Evolutionary conservation across 108 stramenopile species (phyloP).

Genomic region (Cyclotella distinguenda): DNA sequence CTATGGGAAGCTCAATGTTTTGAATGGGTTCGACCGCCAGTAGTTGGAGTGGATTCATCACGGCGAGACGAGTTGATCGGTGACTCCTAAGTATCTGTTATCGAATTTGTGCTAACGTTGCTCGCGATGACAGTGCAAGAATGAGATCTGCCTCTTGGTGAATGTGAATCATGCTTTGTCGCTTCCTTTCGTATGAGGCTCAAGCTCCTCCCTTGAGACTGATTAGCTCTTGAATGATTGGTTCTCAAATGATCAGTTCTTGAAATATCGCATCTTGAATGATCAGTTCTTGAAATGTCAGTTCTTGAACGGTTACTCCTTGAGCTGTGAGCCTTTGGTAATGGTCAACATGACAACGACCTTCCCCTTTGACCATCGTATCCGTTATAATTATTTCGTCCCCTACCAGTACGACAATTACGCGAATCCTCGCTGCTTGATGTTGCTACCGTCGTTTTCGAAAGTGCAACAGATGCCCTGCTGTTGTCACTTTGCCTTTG

Average conservation of each 20-base stretch:
- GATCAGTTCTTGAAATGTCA: too few species aligned
- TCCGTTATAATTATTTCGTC: background rate
- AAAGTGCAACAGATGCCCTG: background rate
- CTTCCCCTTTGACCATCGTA: background rate
- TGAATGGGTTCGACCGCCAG: background rate
- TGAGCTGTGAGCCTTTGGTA: too few species aligned
- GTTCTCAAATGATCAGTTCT: too few species aligned
- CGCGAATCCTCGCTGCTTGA: slow-evolving; percentile 6
- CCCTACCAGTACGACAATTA: background rate
- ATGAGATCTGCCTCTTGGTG: slow-evolving; percentile 9
- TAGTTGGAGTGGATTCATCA: background rate
- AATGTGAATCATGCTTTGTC: too few species aligned
- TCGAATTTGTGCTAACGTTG: too few species aligned
- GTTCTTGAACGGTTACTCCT: too few species aligned
- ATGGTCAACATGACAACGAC: too few species aligned
- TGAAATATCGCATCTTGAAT: too few species aligned
- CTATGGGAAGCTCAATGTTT: background rate
- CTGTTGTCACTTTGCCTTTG: too few species aligned
- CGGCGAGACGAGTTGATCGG: background rate
- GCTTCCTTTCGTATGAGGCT: too few species aligned
- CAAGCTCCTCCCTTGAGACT: background rate
- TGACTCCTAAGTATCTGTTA: background rate
- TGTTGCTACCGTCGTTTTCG: background rate
- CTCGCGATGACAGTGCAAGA: too few species aligned
- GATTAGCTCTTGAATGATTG: background rate